These are phyloP conservation scores for Penicillium thymicola DNA, from an alignment of 2,329 filamentous ascomycete genomes.

Conservation along the genomic window DNA sequence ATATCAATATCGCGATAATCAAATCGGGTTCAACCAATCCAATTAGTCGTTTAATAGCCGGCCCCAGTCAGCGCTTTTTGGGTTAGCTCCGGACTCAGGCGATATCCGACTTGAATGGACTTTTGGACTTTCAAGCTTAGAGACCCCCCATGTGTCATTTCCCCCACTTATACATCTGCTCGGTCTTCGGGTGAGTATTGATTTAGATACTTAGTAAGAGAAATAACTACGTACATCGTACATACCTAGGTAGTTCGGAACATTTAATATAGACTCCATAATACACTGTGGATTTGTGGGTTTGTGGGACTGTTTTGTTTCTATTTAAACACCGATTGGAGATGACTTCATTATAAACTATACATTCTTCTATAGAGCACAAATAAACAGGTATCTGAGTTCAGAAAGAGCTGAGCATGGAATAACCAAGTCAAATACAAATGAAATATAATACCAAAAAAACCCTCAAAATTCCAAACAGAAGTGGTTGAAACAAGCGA, in stretches of 20 bases:
- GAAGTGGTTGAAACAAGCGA: not conserved
- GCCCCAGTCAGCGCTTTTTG: not conserved
- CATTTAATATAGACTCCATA: not conserved
- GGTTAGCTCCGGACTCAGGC: slow-evolving; percentile 10
- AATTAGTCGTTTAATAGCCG: not conserved
- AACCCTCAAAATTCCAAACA: not conserved
- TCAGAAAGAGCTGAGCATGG: not conserved
- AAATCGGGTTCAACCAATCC: slow-evolving; percentile 1
- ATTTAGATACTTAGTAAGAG: not conserved
- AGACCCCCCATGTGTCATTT: not conserved
- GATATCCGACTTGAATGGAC: slow-evolving; percentile 11
- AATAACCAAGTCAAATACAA: not conserved
- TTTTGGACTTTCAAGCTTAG: not conserved
- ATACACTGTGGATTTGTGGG: not conserved
- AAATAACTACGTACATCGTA: not conserved
- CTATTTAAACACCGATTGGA: not conserved
- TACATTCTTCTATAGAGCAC: not conserved
- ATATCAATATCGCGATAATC: slow-evolving; percentile 9
- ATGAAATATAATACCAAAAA: not conserved
- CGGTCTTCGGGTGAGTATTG: no score
- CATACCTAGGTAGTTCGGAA: no score
- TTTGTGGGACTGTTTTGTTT: not conserved
- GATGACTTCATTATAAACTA: slow-evolving; percentile 2
- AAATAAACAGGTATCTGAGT: not conserved
- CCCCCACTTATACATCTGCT: not conserved